A percentile compares a stretch with the other conserved stretches of the same genome.
Evolutionary conservation across 805 yeast species (phyloP).

Genomic region (Saccharomycopsis sp.): DNA sequence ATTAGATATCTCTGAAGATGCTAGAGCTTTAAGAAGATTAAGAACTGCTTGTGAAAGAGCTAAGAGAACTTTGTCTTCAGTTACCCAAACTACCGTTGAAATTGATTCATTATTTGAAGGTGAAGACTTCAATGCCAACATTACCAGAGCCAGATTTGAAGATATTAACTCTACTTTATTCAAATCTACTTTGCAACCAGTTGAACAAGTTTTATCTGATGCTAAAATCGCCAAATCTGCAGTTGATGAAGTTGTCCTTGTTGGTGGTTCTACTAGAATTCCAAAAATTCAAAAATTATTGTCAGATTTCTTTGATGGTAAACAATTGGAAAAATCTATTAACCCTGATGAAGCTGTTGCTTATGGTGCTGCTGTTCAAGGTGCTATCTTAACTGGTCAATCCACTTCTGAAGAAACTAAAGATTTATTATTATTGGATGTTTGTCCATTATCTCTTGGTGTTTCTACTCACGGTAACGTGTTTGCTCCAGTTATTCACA

Average conservation of each 20-base stretch:
- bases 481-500: conserved; percentile 97
- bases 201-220: conserved; percentile 91
- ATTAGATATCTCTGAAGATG: conserved; percentile 80
- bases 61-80: conserved; percentile 95
- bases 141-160: conserved; percentile 98
- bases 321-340: conserved; percentile 92
- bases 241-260: conserved; percentile 92
- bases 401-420: conserved; percentile 80
- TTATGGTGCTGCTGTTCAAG: conserved; percentile 99
- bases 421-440: conserved; percentile 93
- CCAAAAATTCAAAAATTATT: conserved; percentile 95
- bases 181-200: conserved; percentile 92
- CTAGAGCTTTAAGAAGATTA: conserved; percentile 96
- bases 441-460: conserved; percentile 97
- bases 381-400: conserved; percentile 95
- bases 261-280: conserved; percentile 98
- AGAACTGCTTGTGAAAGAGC: conserved; percentile 99
- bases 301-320: conserved; percentile 93
- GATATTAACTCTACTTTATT: conserved; percentile 88
- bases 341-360: conserved; percentile 99
- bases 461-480: conserved; percentile 99
- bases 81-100: conserved; percentile 93
- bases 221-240: conserved; percentile 76
- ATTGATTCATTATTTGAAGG: conserved; percentile 93
- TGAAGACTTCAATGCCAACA: conserved; percentile 88